Evolutionary conservation across 2,329 filamentous ascomycete species (phyloP).

Genomic region (Domatiomyces globalis): DNA sequence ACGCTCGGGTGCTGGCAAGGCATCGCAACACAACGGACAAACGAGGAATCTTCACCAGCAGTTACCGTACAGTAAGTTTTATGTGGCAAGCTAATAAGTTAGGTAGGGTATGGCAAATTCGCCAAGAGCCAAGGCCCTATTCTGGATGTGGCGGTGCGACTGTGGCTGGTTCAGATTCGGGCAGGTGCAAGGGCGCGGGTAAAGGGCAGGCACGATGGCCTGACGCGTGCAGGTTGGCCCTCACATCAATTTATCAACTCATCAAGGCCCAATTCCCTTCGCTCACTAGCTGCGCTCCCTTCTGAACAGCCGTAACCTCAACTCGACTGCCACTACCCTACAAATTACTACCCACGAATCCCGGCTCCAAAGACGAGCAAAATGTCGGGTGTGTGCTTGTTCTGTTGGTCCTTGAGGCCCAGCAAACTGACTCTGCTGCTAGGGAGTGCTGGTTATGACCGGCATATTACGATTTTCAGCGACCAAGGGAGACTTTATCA

Average conservation of each 20-base stretch:
- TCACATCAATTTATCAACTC: not conserved
- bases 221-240: not conserved
- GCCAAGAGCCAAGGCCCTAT: not conserved
- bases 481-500: conserved; percentile 97
- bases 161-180: not conserved
- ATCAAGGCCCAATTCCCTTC: not conserved
- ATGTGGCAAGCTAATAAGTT: not conserved
- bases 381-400: conserved; percentile 31
- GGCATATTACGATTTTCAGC: conserved; percentile 99
- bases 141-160: not conserved
- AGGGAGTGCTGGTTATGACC: conserved; percentile 85
- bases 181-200: not conserved
- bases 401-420: not conserved
- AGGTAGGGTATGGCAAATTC: not conserved
- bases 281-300: not conserved
- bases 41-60: not conserved
- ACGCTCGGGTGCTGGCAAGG: not conserved
- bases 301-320: not conserved
- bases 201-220: not conserved
- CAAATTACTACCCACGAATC: not conserved
- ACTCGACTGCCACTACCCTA: not conserved
- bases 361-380: conserved; percentile 10
- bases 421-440: conserved; percentile 19
- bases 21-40: not conserved
- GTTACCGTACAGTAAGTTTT: too few relatives aligned